Conservation (phyloP, 139 green algal genomes). For the Trebouxia sp. region DNA sequence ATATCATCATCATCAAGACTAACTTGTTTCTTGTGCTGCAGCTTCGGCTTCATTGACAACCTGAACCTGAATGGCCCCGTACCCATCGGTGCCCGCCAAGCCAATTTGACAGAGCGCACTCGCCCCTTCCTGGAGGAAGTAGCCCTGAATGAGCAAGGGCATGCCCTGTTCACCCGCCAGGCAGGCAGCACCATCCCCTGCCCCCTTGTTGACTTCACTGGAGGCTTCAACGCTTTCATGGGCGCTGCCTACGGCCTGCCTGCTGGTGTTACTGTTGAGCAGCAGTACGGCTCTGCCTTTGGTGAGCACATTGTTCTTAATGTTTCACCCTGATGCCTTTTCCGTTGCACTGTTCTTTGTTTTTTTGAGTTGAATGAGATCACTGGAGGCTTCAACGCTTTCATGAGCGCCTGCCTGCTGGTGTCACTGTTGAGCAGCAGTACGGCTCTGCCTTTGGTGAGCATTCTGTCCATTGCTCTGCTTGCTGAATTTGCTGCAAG, state of each 20-base stretch:
- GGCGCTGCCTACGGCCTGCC: constrained; percentile 23
- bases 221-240: constrained; percentile 41
- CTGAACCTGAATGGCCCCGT: constrained; percentile 26
- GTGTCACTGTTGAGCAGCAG: not conserved
- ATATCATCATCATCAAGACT: too few relatives aligned
- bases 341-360: too few relatives aligned
- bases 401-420: constrained; percentile 26
- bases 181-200: constrained; percentile 32
- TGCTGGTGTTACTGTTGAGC: not conserved
- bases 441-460: constrained; percentile 22
- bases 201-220: constrained; percentile 29
- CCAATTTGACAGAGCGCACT: constrained; percentile 35
- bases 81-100: constrained; percentile 37
- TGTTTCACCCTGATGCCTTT: too few relatives aligned
- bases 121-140: constrained; percentile 42
- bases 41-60: constrained; percentile 16
- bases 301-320: not conserved
- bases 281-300: constrained; percentile 4
- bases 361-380: too few relatives aligned
- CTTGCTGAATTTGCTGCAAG: not conserved
- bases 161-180: constrained; percentile 37
- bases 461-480: not conserved
- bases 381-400: constrained; percentile 37
- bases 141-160: constrained; percentile 40
- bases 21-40: not conserved